Evolutionary conservation across 2,329 filamentous ascomycete species (phyloP).

Genomic region (Nigrograna mackinnonii): DNA sequence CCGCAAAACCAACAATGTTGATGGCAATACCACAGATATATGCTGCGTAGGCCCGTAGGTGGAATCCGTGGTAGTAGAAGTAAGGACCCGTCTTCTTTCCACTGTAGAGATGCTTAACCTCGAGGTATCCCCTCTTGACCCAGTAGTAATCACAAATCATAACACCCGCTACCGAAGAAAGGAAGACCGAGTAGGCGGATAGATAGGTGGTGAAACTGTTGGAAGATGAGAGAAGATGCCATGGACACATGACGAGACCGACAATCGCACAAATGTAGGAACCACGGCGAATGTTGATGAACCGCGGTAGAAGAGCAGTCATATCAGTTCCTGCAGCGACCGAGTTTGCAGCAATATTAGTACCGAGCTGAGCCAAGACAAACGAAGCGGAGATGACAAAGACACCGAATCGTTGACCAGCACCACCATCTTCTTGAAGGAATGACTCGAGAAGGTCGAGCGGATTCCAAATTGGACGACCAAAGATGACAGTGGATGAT

Average conservation of each 20-base stretch:
- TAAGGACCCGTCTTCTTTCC: conserved; percentile 70
- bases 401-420: conserved; percentile 25
- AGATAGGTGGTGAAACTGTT: conserved; percentile 93
- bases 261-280: conserved; percentile 82
- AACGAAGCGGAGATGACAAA: conserved; percentile 13
- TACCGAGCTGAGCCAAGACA: conserved; percentile 76
- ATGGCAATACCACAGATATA: conserved; percentile 84
- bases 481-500: conserved; percentile 48
- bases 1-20: conserved; percentile 90
- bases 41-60: conserved; percentile 82
- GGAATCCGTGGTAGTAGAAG: conserved; percentile 72
- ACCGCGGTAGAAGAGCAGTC: conserved; percentile 78
- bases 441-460: conserved; percentile 46
- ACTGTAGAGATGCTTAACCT: conserved; percentile 79
- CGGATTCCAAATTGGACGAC: conserved; percentile 47
- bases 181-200: conserved; percentile 88
- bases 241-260: conserved; percentile 85
- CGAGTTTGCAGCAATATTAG: conserved; percentile 81
- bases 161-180: conserved; percentile 90
- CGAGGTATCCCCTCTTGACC: conserved; percentile 79
- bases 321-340: conserved; percentile 48
- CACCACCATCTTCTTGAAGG: conserved; percentile 41
- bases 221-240: conserved; percentile 72
- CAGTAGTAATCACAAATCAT: conserved; percentile 88
- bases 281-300: conserved; percentile 82